A percentile compares a stretch with the other conserved stretches of the same genome.
These are phyloP conservation scores for Prunus dulcis DNA, from an alignment of 306 rosid genomes.

Conservation along the genomic window DNA sequence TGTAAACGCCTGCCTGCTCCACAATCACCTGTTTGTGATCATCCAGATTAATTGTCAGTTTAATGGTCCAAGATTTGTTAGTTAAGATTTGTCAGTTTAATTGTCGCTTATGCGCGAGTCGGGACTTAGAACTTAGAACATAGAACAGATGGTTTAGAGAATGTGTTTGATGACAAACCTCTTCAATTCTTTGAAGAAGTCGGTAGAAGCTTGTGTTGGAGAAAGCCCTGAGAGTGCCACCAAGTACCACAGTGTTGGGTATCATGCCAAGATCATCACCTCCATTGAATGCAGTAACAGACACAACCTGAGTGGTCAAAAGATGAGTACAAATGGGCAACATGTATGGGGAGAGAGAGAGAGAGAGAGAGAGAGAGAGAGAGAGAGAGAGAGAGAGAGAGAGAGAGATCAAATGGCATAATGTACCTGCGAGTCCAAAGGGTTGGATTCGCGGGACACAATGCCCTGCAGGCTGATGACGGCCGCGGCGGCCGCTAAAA, in stretches of 20 bases:
- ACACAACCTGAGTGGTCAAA: slow-evolving; percentile 55
- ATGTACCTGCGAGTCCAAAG: slow-evolving; percentile 79
- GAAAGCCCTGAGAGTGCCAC: slow-evolving; percentile 94
- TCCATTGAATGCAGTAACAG: slow-evolving; percentile 81
- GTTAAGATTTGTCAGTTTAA: too few relatives aligned
- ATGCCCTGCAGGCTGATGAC: slow-evolving; percentile 91
- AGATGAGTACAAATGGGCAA: background rate
- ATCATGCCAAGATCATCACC: slow-evolving; percentile 68
- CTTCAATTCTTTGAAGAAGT: slow-evolving; percentile 68
- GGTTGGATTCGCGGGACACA: slow-evolving; percentile 91
- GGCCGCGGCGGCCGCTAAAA: slow-evolving; percentile 81
- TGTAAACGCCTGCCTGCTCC: slow-evolving; percentile 75
- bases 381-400: too few relatives aligned
- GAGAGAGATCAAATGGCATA: background rate
- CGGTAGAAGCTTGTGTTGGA: slow-evolving; percentile 84
- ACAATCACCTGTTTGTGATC: slow-evolving; percentile 64
- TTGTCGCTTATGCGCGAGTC: too few relatives aligned
- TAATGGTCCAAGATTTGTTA: background rate
- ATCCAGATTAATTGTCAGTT: background rate
- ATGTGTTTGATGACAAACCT: slow-evolving; percentile 40
- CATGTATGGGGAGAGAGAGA: background rate
- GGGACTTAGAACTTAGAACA: too few relatives aligned
- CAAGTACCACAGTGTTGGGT: slow-evolving; percentile 63
- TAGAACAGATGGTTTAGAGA: too few relatives aligned
- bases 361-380: too few relatives aligned